Percentiles rank a stretch among this genome's conserved stretches.
Evolutionary conservation across 768 basidiomycete species (phyloP).

Genomic region (Suillus alpinus): DNA sequence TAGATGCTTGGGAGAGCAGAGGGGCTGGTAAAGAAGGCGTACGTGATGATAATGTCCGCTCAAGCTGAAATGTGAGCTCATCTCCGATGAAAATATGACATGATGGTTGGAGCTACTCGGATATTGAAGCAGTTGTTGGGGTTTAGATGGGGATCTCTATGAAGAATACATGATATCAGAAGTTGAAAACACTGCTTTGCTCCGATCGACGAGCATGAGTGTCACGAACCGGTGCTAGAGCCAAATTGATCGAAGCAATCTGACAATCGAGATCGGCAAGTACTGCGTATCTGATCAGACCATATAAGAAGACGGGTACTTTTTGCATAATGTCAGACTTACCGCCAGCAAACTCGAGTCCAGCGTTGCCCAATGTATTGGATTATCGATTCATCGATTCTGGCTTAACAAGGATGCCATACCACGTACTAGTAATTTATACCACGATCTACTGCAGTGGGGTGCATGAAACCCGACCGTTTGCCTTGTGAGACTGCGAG

Average conservation of each 20-base stretch:
- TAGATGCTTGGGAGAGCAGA: constrained; percentile 21
- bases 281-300: neutral
- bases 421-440: neutral
- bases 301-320: neutral
- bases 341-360: neutral
- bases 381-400: too few species aligned
- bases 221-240: neutral
- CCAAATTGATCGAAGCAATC: neutral
- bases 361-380: neutral
- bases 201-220: neutral
- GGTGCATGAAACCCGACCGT: neutral
- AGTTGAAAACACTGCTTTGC: neutral
- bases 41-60: constrained; percentile 2
- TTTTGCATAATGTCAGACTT: neutral
- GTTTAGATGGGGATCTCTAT: constrained; percentile 2
- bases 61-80: constrained; percentile 1
- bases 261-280: neutral
- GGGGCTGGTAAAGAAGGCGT: constrained; percentile 13
- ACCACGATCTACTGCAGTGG: neutral
- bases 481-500: neutral
- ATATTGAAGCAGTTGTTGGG: constrained; percentile 2
- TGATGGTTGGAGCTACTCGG: neutral
- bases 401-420: neutral
- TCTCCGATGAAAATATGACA: neutral
- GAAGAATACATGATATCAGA: neutral